phyloP scores from a whole-genome alignment of 2,329 filamentous ascomycete species.

The Neofusicoccum umdonicola region DNA sequence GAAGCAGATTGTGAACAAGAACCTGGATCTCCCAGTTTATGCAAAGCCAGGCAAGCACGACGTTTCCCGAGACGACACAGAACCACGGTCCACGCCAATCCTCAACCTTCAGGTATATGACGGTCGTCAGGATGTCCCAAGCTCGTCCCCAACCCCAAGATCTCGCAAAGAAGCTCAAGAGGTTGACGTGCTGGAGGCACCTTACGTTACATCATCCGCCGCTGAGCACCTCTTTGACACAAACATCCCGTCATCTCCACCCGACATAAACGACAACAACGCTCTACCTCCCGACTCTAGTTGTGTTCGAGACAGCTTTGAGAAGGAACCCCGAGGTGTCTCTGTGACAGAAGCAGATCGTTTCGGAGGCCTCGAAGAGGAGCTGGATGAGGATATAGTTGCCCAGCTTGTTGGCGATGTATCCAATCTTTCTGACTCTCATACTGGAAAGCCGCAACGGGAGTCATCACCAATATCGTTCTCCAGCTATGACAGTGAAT shows the following conservation, averaged over 20 bases:
- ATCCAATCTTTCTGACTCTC: not conserved
- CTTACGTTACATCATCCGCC: slow-evolving; percentile 1
- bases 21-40: not conserved
- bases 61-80: not conserved
- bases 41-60: not conserved
- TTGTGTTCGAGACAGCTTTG: not conserved
- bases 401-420: slow-evolving; percentile 3
- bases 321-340: not conserved
- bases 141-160: slow-evolving; percentile 53
- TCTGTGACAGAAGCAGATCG: not conserved
- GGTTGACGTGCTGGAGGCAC: not conserved
- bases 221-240: not conserved
- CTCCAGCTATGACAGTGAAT: not conserved
- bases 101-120: slow-evolving; percentile 36
- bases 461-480: not conserved
- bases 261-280: slow-evolving; percentile 16
- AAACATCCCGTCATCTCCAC: slow-evolving; percentile 23
- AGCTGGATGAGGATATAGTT: not conserved
- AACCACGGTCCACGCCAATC: slow-evolving; percentile 39
- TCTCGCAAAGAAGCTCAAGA: slow-evolving; percentile 27
- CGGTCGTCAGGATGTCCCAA: slow-evolving; percentile 46
- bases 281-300: not conserved
- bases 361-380: not conserved
- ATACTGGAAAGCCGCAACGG: not conserved
- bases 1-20: slow-evolving; percentile 15